Base-by-base conservation (phyloP, 2,329 filamentous ascomycete species). In the Camillea tinctor region DNA sequence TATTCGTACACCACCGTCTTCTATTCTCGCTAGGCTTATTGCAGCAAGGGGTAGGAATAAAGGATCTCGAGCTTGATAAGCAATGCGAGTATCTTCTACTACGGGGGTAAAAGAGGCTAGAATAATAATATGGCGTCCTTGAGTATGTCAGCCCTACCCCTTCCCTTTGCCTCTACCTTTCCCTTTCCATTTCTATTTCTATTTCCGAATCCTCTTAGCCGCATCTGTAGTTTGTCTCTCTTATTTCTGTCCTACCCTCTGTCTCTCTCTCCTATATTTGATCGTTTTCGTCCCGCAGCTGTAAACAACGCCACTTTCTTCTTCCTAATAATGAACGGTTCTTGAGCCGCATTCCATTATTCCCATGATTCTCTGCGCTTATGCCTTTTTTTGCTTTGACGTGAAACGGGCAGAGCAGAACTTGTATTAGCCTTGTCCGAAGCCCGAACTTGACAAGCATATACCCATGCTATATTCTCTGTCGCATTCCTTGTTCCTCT, bases 81-180 rank as follows among this genome's bases (percentile, higher is more conserved):
- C 58, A n/a, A 69, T 66, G 63, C 61, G 58, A 57, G 60, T 60
- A 44, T 49, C 54, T 55, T 56, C 57, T 61, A 57, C 60, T 62
- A 60, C 61, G 61, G 61, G 59, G 64, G 62, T 64, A 63, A 68
- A 67, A 67, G 63, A 68, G 62, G 65, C 67, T 68, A 68, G 69
- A 66, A 58, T 64, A 66, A 58, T 64, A 64, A 26, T 63, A 72
- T 72, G 70, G 66, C 70, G 52, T 70, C 70, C 57, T 64, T 72
- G 57, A 71, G 70, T 72, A 71, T 69, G 70, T 72, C 68, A 71
- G 62, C 67, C 64, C 57, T 51, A 58, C 50, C 56, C 50, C 23
- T n/a, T 20, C 21, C 26, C 26, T 30, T 30, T n/a, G n/a, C n/a
- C 26, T 11, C 7, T 30, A 9, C 26, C 26, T 11, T 30, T 30